Evolutionary conservation across 805 yeast species (phyloP).

Genomic region (Sungouiozyma ichnusensis): DNA sequence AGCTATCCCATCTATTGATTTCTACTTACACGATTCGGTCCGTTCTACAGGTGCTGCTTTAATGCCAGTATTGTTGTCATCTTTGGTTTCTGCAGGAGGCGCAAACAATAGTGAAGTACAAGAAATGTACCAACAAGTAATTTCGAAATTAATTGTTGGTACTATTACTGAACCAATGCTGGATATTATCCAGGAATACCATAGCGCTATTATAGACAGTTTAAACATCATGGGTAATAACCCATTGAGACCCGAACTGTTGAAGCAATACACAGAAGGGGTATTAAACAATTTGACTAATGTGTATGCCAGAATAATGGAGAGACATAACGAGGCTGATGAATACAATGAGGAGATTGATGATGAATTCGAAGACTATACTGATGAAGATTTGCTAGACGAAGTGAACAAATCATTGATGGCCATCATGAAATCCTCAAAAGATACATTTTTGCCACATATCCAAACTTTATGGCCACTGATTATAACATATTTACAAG

Average conservation of each 20-base stretch:
- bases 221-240: conserved; percentile 57
- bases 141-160: conserved; percentile 56
- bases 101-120: conserved; percentile 47
- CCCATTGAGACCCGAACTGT: conserved; percentile 44
- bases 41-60: conserved; percentile 83
- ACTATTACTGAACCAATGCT: conserved; percentile 72
- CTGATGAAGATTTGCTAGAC: conserved; percentile 84
- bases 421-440: conserved; percentile 54
- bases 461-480: conserved; percentile 58
- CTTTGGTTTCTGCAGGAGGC: conserved; percentile 43
- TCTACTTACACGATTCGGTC: conserved; percentile 89
- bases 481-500: conserved; percentile 46
- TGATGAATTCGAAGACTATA: conserved; percentile 70
- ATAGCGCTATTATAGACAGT: conserved; percentile 58
- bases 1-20: conserved; percentile 80
- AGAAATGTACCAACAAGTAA: conserved; percentile 61
- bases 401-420: conserved; percentile 72
- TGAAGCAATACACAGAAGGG: conserved; percentile 47
- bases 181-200: conserved; percentile 71
- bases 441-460: conserved; percentile 47
- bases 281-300: conserved; percentile 54
- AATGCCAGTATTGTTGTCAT: conserved; percentile 63
- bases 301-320: conserved; percentile 57
- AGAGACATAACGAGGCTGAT: conserved; percentile 67
- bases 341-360: conserved; percentile 82